Evolutionary conservation across 176 grass and related monocot species (phyloP).

Genomic region (Echinochloa phyllopogon): DNA sequence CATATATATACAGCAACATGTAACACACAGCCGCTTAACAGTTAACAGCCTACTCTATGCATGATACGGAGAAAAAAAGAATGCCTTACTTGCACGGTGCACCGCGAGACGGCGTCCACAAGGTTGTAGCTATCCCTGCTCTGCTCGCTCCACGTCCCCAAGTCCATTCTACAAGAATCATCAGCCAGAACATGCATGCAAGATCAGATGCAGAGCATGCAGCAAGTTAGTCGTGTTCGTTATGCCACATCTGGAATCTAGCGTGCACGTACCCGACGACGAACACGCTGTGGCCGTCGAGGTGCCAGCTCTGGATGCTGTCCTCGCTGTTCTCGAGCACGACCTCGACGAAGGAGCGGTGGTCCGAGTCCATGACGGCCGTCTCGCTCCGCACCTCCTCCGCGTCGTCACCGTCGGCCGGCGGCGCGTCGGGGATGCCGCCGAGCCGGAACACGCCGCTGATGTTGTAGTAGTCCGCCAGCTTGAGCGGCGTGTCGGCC

Average conservation of each 20-base stretch:
- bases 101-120: conserved; percentile 73
- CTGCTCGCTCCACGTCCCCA: conserved; percentile 61
- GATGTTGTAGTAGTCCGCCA: conserved; percentile 86
- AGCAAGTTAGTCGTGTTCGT: background rate
- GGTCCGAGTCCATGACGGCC: conserved; percentile 81
- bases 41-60: background rate
- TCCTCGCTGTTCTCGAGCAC: conserved; percentile 77
- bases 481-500: conserved; percentile 83
- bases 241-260: background rate
- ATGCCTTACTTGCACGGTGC: conserved; percentile 79
- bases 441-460: conserved; percentile 67
- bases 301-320: conserved; percentile 82
- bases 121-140: conserved; percentile 81
- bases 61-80: too few relatives aligned
- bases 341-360: conserved; percentile 70
- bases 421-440: conserved; percentile 59
- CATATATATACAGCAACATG: background rate
- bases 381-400: conserved; percentile 45
- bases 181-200: too few relatives aligned
- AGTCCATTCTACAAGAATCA: conserved; percentile 62
- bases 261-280: conserved; percentile 65
- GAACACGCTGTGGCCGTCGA: conserved; percentile 80
- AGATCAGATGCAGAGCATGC: background rate
- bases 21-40: background rate
- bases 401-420: background rate